Evolutionary conservation across 148 eudicot genomes (phyloP), one percentile per base, ranked within the genome.

Genomic region (Fagopyrum homotropicum): DNA sequence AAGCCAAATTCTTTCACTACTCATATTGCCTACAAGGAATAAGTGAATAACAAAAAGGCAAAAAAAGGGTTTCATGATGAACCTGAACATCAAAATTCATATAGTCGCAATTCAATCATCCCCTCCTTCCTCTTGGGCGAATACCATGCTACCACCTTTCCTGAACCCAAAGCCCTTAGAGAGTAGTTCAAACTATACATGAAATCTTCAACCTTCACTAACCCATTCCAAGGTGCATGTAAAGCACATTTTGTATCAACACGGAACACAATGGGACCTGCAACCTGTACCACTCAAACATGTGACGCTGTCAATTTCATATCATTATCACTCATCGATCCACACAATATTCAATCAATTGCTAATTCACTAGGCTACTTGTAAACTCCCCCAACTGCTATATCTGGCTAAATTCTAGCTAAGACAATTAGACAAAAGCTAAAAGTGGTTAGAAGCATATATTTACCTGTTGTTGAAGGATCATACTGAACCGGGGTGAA

Each of bases 81-180:
- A 30, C 44, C 77, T 74, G 70, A 12, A 6, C 5, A 66, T 15
- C 43, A 91, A 78, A 87, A 90, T 72, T 93, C 98, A 60, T 82
- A 87, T 5, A 88, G 50, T 17, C 95, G 91, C 78, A 92, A 69
- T 83, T 90, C 93, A 51, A 93, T 76, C 98, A 90, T 93, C 17
- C 85, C 93, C 73, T 93, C 90, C 64, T 89, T 89, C 76, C 93
- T 85, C 75, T 87, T 90, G 0, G 96, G 93, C 19, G 96, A 93
- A 78, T 87, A 93, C 96, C 96, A 89, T 51, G 93, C 98, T 12
- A 88, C 90, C 64, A 93, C 93, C 79, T 90, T 93, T 72, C 98
- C 96, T 14, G 93, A 90, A 0, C 55, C 72, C 12, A 93, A 81
- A 22, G 82, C 79, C 73, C 86, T 84, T 72, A 90, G 54, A 5